Evolutionary conservation across 176 grass and related monocot genomes (phyloP).

Genomic region (Olyra latifolia): DNA sequence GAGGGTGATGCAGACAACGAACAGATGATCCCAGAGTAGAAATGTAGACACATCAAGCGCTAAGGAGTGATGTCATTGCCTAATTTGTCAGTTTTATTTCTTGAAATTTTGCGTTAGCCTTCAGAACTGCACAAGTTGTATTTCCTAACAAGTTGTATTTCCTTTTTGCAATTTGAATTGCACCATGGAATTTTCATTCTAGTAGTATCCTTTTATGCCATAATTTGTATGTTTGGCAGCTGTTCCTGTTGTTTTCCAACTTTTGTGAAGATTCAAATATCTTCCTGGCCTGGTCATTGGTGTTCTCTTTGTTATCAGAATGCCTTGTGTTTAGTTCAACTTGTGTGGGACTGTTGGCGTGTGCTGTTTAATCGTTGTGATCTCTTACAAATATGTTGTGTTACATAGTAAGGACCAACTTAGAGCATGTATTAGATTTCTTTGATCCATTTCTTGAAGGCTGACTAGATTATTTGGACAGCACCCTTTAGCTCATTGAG

Average conservation of each 20-base stretch:
- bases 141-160: neutral
- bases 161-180: neutral
- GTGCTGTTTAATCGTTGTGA: neutral
- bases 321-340: neutral
- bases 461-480: neutral
- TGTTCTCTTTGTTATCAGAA: neutral
- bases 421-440: neutral
- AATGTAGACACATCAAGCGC: conserved; percentile 36
- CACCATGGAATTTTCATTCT: neutral
- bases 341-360: neutral
- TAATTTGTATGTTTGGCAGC: neutral
- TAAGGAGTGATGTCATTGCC: neutral
- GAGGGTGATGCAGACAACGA: conserved; percentile 91
- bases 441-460: neutral
- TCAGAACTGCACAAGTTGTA: too few species aligned
- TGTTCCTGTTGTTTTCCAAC: neutral
- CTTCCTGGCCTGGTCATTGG: neutral
- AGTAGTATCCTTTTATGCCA: neutral
- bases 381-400: neutral
- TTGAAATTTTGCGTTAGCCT: neutral
- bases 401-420: neutral
- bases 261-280: neutral
- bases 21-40: conserved; percentile 90
- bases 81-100: neutral
- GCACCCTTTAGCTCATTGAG: neutral